A percentile compares a stretch with the other conserved stretches of the same genome.
These are phyloP conservation scores for Jaltomata sinuosa DNA, from an alignment of 257 asterid genomes.

Conservation along the genomic window DNA sequence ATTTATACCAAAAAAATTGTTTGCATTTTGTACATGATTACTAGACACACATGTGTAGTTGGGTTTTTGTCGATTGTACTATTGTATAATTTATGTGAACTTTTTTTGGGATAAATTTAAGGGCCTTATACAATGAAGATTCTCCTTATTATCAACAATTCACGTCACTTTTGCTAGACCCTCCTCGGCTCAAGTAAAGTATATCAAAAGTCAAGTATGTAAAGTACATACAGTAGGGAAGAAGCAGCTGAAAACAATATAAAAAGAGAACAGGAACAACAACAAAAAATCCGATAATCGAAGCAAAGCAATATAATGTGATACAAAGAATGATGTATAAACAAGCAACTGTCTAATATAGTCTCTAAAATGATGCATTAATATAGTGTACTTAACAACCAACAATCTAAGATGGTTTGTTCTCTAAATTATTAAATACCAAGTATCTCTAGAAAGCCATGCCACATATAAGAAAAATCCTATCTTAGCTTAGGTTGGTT, in stretches of 20 bases:
- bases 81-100: not conserved
- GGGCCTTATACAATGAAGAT: not conserved
- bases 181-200: too few species aligned
- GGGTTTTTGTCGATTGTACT: too few species aligned
- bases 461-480: not conserved
- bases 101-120: too few species aligned
- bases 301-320: too few species aligned
- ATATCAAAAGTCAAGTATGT: too few species aligned
- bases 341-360: not conserved
- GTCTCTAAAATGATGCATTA: not conserved
- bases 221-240: too few species aligned
- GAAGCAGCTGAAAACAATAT: too few species aligned
- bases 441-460: not conserved
- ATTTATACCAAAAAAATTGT: not conserved
- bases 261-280: too few species aligned
- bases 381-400: not conserved
- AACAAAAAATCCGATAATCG: too few species aligned
- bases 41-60: not conserved
- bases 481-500: not conserved
- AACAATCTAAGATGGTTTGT: not conserved
- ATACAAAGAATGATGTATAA: not conserved
- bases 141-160: not conserved
- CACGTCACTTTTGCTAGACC: not conserved
- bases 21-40: not conserved
- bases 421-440: not conserved